These are phyloP conservation scores for Phyllosticta paracitricarpa DNA, from an alignment of 2,329 filamentous ascomycete genomes.

Conservation along the genomic window DNA sequence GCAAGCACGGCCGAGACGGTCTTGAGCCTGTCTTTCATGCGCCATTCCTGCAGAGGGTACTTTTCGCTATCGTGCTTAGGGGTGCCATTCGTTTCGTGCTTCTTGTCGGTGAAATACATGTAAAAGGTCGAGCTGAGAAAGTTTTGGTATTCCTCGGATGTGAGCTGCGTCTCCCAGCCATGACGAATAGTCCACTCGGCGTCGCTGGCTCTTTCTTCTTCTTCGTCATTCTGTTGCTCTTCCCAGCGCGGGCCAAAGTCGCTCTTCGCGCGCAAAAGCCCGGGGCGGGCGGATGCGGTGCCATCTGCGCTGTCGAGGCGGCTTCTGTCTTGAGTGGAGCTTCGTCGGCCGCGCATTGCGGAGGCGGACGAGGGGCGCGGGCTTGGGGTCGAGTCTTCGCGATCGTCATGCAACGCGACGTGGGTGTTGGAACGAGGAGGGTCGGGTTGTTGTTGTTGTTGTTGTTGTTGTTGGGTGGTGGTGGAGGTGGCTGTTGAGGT, in stretches of 20 bases:
- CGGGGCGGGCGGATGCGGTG: slow-evolving; percentile 16
- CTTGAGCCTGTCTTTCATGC: slow-evolving; percentile 92
- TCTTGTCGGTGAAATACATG: slow-evolving; percentile 99
- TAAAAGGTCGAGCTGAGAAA: slow-evolving; percentile 88
- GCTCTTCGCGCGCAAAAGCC: slow-evolving; percentile 41
- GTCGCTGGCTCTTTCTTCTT: slow-evolving; percentile 29
- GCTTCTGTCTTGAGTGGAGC: not conserved
- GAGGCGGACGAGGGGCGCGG: slow-evolving; percentile 6
- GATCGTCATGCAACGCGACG: not conserved
- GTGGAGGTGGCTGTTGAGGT: not conserved
- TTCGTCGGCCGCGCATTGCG: slow-evolving; percentile 1
- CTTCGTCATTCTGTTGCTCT: slow-evolving; percentile 23
- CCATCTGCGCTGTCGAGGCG: slow-evolving; percentile 4
- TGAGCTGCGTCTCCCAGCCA: slow-evolving; percentile 87
- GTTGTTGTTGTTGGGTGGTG: not conserved
- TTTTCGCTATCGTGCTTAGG: slow-evolving; percentile 51
- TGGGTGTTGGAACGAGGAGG: not conserved
- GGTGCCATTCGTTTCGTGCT: slow-evolving; percentile 87
- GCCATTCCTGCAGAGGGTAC: slow-evolving; percentile 76
- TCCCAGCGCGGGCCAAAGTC: slow-evolving; percentile 38
- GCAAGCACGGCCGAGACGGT: slow-evolving; percentile 92
- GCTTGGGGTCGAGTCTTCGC: not conserved
- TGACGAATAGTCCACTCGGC: slow-evolving; percentile 57
- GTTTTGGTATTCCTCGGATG: slow-evolving; percentile 80
- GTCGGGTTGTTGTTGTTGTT: not conserved